Evolutionary conservation across 2,329 filamentous ascomycete species (phyloP).

Genomic region (Mollisiaceae sp.): DNA sequence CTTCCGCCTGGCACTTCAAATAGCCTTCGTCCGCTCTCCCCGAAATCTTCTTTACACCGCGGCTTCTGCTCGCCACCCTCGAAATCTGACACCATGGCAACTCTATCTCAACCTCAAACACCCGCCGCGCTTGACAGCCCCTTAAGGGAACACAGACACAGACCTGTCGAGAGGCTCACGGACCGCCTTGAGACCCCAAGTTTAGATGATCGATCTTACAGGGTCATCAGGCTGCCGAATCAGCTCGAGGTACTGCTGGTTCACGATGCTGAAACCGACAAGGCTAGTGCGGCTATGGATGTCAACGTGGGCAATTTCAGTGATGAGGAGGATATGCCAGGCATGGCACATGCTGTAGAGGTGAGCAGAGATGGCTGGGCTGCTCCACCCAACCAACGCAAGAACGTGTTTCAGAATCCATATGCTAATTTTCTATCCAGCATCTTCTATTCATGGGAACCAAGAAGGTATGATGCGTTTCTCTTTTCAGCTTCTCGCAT

Average conservation of each 20-base stretch:
- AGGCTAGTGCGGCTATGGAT: constrained; percentile 93
- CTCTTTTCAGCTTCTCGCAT: not conserved
- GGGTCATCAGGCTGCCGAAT: constrained; percentile 86
- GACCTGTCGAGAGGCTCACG: constrained; percentile 54
- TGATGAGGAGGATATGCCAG: constrained; percentile 87
- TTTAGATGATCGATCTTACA: constrained; percentile 72
- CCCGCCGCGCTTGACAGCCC: constrained; percentile 37
- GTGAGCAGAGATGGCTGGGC: not conserved
- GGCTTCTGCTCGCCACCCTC: constrained; percentile 23
- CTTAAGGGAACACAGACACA: constrained; percentile 40
- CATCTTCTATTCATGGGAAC: constrained; percentile 96
- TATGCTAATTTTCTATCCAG: constrained; percentile 48
- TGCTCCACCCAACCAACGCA: not conserved
- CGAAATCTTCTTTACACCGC: constrained; percentile 21
- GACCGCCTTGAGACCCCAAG: constrained; percentile 81
- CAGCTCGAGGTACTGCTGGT: constrained; percentile 90
- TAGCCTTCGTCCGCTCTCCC: constrained; percentile 19
- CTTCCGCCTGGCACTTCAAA: constrained; percentile 20
- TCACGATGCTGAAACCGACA: constrained; percentile 93
- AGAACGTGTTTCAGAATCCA: not conserved
- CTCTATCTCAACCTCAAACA: constrained; percentile 42
- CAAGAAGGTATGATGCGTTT: constrained; percentile 67
- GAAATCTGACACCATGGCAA: constrained; percentile 37
- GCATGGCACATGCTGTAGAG: constrained; percentile 87
- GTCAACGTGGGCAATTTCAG: constrained; percentile 97